Evolutionary conservation across 2,329 filamentous ascomycete genomes (phyloP), one percentile per base, ranked within the genome.

Genomic region (Ascochyta koolunga): DNA sequence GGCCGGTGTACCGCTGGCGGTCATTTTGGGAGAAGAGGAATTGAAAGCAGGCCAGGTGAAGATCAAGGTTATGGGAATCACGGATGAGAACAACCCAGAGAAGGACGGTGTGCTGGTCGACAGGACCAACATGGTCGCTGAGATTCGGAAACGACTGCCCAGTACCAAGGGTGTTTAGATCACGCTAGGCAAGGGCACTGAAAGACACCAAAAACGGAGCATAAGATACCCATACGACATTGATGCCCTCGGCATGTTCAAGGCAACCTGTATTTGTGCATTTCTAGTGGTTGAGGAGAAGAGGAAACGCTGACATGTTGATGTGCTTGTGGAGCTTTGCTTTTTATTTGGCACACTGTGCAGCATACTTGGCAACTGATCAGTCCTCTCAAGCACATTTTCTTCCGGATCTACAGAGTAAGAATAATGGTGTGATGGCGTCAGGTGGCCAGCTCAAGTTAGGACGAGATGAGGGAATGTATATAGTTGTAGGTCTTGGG

Each of bases 21-120:
- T 98, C 42, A 95, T 98, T 65, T 82, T 99, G 1, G 93, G 93
- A 38, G 91, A 97, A 68, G 92, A 96, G 50, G 93, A 98, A 77
- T 79, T 96, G 35, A 88, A 87, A 56, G 82, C 85, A 22, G 92
- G 92, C 47, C 89, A 96, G 74, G 89, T 96, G 63, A 91, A 89
- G 77, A 83, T 97, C 73, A 98, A 98, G 86, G 86, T 89, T 80
- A 83, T 92, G 78, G 87, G 91, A 39, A 80, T 96, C 47, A 66
- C 66, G 50, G 83, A 84, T 3, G 88, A 95, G 35, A 91, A 87
- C 32, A 90, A 97, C 80, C 88, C 91, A 0, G 91, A 96, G 74
- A 96, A 97, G 80, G 90, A 96, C 55, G 93, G 93, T 43, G 83
- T 93, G 36, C 77, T 92, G 51, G 85, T 97, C 19, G 79, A 87